A percentile compares a stretch with the other conserved stretches of the same genome.
phyloP scores from a whole-genome alignment of 2,329 filamentous ascomycete genomes.

The Mollisia scopiformis region DNA sequence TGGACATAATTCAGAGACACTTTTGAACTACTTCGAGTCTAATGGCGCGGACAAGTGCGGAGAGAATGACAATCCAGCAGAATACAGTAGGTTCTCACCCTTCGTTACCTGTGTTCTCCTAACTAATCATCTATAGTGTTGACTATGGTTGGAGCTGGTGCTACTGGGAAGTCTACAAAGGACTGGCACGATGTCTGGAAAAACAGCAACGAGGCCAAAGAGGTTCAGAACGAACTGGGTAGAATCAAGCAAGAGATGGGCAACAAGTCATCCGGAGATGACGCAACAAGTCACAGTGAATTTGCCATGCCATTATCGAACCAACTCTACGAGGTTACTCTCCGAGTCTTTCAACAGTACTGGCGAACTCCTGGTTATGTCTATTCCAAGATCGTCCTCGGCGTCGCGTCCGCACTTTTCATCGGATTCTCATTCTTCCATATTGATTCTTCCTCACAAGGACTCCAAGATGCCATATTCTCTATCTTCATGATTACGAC shows the following conservation, averaged over 20 bases:
- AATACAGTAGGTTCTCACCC: slow-evolving; percentile 66
- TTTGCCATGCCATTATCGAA: slow-evolving; percentile 75
- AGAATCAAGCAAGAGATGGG: slow-evolving; percentile 41
- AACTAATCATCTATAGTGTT: slow-evolving; percentile 23
- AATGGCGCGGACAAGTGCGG: slow-evolving; percentile 70
- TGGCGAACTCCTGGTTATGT: slow-evolving; percentile 79
- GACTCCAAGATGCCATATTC: slow-evolving; percentile 73
- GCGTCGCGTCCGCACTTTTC: slow-evolving; percentile 53
- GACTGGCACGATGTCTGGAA: slow-evolving; percentile 57
- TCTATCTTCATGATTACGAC: slow-evolving; percentile 72
- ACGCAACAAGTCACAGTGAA: slow-evolving; percentile 55
- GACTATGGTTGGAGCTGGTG: slow-evolving; percentile 60
- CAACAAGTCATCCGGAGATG: slow-evolving; percentile 60
- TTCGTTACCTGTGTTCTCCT: slow-evolving; percentile 35
- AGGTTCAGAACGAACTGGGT: slow-evolving; percentile 31
- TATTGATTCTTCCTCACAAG: slow-evolving; percentile 61
- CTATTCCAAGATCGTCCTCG: slow-evolving; percentile 68
- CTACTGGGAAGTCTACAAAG: slow-evolving; percentile 59
- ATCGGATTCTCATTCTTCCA: slow-evolving; percentile 72
- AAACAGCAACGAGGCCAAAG: slow-evolving; percentile 35
- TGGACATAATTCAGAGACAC: slow-evolving; percentile 47
- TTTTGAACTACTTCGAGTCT: slow-evolving; percentile 70
- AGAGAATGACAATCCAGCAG: slow-evolving; percentile 74
- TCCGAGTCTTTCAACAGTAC: slow-evolving; percentile 75
- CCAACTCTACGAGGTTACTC: slow-evolving; percentile 68